These are phyloP conservation scores for Penicillium verrucosum DNA, from an alignment of 2,329 filamentous ascomycete genomes.

Conservation along the genomic window DNA sequence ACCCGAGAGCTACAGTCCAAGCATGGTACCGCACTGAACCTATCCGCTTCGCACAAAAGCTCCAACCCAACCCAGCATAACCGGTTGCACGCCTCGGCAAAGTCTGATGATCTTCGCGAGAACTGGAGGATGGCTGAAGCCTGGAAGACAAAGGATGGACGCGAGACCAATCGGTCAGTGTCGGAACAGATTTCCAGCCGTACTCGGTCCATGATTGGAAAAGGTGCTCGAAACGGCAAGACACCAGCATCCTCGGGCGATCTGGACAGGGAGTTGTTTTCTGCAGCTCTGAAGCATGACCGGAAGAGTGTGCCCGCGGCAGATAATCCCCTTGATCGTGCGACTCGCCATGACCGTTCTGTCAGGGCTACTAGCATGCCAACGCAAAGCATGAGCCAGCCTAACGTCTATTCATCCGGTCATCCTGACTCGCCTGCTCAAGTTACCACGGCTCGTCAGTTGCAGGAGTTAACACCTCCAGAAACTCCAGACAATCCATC, in stretches of 20 bases:
- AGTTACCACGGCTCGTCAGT: constrained; percentile 4
- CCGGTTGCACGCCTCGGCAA: constrained; percentile 16
- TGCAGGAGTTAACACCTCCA: constrained; percentile 2
- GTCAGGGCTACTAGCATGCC: not conserved
- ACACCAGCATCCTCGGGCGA: constrained; percentile 10
- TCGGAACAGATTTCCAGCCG: not conserved
- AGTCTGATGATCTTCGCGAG: constrained; percentile 20
- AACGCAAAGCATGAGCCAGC: constrained; percentile 2
- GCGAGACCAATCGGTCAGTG: not conserved
- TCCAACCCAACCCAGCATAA: constrained; percentile 3
- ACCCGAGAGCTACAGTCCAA: constrained; percentile 29
- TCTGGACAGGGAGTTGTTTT: constrained; percentile 26
- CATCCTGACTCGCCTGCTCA: not conserved
- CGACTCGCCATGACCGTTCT: not conserved
- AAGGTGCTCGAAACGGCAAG: not conserved
- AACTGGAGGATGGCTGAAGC: constrained; percentile 21
- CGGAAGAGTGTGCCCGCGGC: constrained; percentile 8
- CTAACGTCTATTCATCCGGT: not conserved
- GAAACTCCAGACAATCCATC: not conserved
- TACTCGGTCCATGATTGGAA: not conserved
- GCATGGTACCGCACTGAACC: constrained; percentile 21
- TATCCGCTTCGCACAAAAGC: constrained; percentile 10
- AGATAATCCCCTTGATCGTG: not conserved
- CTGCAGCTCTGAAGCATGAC: constrained; percentile 24
- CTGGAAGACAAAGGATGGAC: constrained; percentile 13